Percentiles rank a stretch among this genome's conserved stretches.
Conservation (phyloP, 306 rosid genomes). For the Cicer cuneatum region DNA sequence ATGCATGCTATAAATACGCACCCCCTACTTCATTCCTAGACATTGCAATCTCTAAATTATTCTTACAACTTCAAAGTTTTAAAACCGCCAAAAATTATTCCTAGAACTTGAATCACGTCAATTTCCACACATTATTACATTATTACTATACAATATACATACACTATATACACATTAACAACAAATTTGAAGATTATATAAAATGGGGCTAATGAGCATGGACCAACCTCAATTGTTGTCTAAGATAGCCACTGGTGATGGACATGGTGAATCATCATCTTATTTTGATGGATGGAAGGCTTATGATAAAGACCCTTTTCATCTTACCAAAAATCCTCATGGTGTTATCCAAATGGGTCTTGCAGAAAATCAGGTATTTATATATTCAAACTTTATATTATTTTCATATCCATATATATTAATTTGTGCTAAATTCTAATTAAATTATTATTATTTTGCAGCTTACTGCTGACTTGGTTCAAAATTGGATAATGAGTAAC, state of each 20-base stretch:
- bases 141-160: neutral
- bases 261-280: slow-evolving; percentile 76
- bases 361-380: slow-evolving; percentile 82
- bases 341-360: slow-evolving; percentile 98
- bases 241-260: slow-evolving; percentile 73
- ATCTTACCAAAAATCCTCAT: slow-evolving; percentile 55
- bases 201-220: slow-evolving; percentile 36
- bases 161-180: neutral
- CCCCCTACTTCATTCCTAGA: slow-evolving; percentile 11
- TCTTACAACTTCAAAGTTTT: neutral
- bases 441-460: slow-evolving; percentile 44
- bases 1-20: slow-evolving; percentile 29
- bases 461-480: slow-evolving; percentile 68
- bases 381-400: neutral
- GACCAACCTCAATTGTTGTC: slow-evolving; percentile 62
- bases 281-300: slow-evolving; percentile 96
- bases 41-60: neutral
- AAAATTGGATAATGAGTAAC: slow-evolving; percentile 68
- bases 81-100: no score
- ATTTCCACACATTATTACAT: neutral
- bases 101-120: slow-evolving; percentile 16
- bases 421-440: neutral
- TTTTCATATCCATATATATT: neutral
- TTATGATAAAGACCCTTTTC: slow-evolving; percentile 69
- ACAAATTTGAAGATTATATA: neutral